A percentile compares a stretch with the other conserved stretches of the same genome.
Evolutionary conservation across 73 alveolate genomes (phyloP).

Genomic region (Strombidium stylifer): DNA sequence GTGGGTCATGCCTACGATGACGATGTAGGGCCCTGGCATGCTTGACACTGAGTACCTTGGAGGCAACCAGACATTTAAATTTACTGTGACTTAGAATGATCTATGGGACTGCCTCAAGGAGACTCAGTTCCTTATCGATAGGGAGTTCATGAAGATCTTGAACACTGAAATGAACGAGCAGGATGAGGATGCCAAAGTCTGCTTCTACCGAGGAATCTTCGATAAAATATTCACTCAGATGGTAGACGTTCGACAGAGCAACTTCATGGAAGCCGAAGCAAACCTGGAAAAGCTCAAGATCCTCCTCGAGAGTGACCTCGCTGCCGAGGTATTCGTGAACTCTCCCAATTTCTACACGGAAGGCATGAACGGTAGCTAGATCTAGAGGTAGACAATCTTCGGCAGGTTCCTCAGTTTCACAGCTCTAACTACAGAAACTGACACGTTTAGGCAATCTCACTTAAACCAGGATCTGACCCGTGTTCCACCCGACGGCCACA

Average conservation of each 20-base stretch:
- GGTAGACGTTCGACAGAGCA: conserved; percentile 1
- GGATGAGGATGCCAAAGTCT: conserved; percentile 1
- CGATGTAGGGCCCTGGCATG: conserved; percentile 9
- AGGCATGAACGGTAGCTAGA: conserved; percentile 15
- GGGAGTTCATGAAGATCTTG: conserved; percentile 4
- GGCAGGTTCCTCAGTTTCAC: conserved; percentile 30
- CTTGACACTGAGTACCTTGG: background rate
- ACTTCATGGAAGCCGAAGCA: conserved; percentile 19
- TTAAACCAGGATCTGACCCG: conserved; percentile 14
- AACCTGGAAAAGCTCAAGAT: conserved; percentile 14
- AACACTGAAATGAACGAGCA: background rate
- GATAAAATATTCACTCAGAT: conserved; percentile 20
- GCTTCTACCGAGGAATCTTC: conserved; percentile 12
- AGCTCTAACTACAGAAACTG: conserved; percentile 3
- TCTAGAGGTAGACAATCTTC: conserved; percentile 10
- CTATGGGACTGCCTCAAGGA: conserved; percentile 20
- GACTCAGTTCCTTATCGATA: background rate
- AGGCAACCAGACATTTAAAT: background rate
- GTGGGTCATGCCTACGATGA: conserved; percentile 7
- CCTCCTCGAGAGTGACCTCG: background rate
- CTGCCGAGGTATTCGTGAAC: conserved; percentile 12
- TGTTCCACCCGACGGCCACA: background rate
- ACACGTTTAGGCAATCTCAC: conserved; percentile 9
- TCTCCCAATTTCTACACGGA: background rate
- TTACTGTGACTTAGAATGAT: conserved; percentile 1